A percentile compares a stretch with the other conserved stretches of the same genome.
phyloP scores from a whole-genome alignment of 2,329 filamentous ascomycete species.

The Alternaria viburni region DNA sequence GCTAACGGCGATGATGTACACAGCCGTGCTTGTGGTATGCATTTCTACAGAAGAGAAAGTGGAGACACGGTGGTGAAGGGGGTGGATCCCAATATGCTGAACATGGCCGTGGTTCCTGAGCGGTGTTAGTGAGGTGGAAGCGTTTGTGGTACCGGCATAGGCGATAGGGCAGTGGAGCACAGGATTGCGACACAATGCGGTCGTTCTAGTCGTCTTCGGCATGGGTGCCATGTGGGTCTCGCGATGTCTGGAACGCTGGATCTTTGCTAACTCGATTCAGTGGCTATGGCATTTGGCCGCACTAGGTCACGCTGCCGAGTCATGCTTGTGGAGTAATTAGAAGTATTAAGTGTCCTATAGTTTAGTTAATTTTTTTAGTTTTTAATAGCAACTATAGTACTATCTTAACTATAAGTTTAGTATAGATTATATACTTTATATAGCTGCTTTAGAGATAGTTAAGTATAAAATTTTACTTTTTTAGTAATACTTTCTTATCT shows the following conservation, averaged over 20 bases:
- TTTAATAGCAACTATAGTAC: too few relatives aligned
- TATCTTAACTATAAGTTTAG: too few relatives aligned
- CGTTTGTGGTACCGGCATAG: conserved; percentile 19
- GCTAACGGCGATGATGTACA: conserved; percentile 14
- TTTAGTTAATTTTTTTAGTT: too few relatives aligned
- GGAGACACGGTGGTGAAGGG: conserved; percentile 9
- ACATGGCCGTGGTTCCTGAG: conserved; percentile 18
- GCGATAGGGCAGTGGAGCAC: conserved; percentile 16
- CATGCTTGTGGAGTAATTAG: not conserved
- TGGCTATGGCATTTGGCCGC: not conserved
- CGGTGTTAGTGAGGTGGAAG: conserved; percentile 18
- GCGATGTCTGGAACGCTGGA: not conserved
- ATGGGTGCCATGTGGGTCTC: conserved; percentile 8
- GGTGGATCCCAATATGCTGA: conserved; percentile 3
- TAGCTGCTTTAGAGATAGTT: too few relatives aligned
- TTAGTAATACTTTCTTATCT: too few relatives aligned
- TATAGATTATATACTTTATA: too few relatives aligned
- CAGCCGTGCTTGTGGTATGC: conserved; percentile 14
- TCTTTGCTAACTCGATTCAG: not conserved
- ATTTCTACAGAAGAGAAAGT: conserved; percentile 5
- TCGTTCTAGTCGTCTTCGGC: conserved; percentile 20
- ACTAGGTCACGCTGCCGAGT: not conserved
- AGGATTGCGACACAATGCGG: conserved; percentile 14
- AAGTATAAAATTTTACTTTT: too few relatives aligned
- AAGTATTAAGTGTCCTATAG: too few relatives aligned